Evolutionary conservation across 768 basidiomycete genomes (phyloP).

Genomic region (Lactarius hengduanensis): DNA sequence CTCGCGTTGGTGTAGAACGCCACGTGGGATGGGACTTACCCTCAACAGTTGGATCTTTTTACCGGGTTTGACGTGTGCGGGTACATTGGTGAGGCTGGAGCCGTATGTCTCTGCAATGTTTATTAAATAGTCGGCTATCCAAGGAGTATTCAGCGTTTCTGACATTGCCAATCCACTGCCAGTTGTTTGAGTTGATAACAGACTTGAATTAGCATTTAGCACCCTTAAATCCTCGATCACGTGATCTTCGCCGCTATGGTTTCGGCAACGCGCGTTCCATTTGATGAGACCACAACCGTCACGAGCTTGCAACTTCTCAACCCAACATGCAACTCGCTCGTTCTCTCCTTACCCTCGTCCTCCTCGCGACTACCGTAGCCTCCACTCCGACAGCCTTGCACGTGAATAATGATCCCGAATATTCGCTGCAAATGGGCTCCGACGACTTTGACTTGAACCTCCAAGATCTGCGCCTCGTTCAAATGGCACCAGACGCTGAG

Average conservation of each 20-base stretch:
- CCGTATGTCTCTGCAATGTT: slow-evolving; percentile 52
- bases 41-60: slow-evolving; percentile 61
- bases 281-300: not conserved
- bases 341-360: slow-evolving; percentile 12
- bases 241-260: not conserved
- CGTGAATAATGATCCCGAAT: slow-evolving; percentile 18
- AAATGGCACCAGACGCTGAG: slow-evolving; percentile 58
- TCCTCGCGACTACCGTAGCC: slow-evolving; percentile 8
- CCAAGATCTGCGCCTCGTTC: slow-evolving; percentile 67
- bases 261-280: not conserved
- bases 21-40: slow-evolving; percentile 36
- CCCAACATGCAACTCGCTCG: slow-evolving; percentile 19
- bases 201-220: not conserved
- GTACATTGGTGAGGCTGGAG: slow-evolving; percentile 40
- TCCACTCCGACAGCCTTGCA: slow-evolving; percentile 17
- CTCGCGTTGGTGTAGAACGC: slow-evolving; percentile 1
- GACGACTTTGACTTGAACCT: slow-evolving; percentile 59
- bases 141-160: slow-evolving; percentile 43
- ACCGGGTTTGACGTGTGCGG: slow-evolving; percentile 36
- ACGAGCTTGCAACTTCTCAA: not conserved
- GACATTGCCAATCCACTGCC: slow-evolving; percentile 36
- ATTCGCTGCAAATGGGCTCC: slow-evolving; percentile 1
- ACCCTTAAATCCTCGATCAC: slow-evolving; percentile 1
- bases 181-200: not conserved
- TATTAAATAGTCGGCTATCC: slow-evolving; percentile 57